Base-by-base conservation (phyloP, 73 alveolate genomes). In the Paramecium octaurelia region DNA sequence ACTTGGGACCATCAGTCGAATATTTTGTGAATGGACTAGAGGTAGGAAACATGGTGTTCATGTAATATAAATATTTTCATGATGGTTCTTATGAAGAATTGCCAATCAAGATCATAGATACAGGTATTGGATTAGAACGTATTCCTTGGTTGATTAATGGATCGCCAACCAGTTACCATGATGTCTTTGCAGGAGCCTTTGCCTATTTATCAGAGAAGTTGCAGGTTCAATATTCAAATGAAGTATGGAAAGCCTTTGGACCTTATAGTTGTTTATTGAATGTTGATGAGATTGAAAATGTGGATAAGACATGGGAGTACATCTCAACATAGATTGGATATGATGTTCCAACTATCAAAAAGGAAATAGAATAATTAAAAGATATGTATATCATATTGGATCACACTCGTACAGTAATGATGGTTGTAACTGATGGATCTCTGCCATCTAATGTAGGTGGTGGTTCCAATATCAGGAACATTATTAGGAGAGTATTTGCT, bases 81-180 rank as follows among this genome's bases (percentile, higher is more conserved):
- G 99, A 98, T 93, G 99, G 99, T 46, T 86, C 98, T 40, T 71
- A 69, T 77, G 99, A 98, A 93, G 99, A 98, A 92, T 95, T 98
- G 57, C 97, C 97, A 59, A 98, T 98, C 64, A 98, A 98, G 76
- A 96, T 98, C 58, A 97, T 97, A 85, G 99, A 98, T 95, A 96
- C 97, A 43, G 99, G 99, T 46, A 97, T 97, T 86, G 99, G 99
- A 8, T 97, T 98, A 85, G 99, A 98, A 84, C 96, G 99, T 85
- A 98, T 98, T 48, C 99, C 99, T 18, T 98, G 99, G 99, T 92
- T 98, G 18, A 96, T 96, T 86, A 98, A 98, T 93, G 99, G 99
- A 20, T 68, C 98, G 2, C 97, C 99, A 11, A 98, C 99, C 38
- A 95, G 99, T 58, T 98, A 98, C 92, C 96, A 96, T 94, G 99